Evolutionary conservation across 2,329 filamentous ascomycete species (phyloP).

Genomic region (Calonectria multiphialidica): DNA sequence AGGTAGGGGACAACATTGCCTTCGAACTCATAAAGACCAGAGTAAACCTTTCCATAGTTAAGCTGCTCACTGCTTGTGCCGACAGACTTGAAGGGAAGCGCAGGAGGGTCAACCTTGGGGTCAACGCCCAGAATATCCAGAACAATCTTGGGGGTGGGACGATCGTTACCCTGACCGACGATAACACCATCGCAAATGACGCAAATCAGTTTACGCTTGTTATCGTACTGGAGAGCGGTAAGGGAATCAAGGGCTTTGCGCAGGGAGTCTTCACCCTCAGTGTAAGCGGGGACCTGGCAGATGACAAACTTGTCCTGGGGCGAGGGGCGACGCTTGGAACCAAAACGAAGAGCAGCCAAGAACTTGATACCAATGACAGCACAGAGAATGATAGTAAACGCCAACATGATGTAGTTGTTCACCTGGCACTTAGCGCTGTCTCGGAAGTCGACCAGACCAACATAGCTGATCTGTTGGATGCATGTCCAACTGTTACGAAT

Average conservation of each 20-base stretch:
- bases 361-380: conserved; percentile 89
- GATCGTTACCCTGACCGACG: conserved; percentile 94
- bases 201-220: conserved; percentile 96
- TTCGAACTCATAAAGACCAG: conserved; percentile 96
- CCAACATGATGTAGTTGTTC: conserved; percentile 91
- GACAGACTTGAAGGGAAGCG: conserved; percentile 93
- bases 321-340: conserved; percentile 87
- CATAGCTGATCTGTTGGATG: conserved; percentile 85
- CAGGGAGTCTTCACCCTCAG: conserved; percentile 95
- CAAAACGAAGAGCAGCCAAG: conserved; percentile 91
- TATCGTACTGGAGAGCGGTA: conserved; percentile 95
- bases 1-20: conserved; percentile 97
- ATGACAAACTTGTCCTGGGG: conserved; percentile 99
- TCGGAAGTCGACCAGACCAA: conserved; percentile 88
- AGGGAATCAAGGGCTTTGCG: conserved; percentile 94
- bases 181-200: conserved; percentile 98
- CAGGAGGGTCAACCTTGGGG: conserved; percentile 94
- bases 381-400: conserved; percentile 88
- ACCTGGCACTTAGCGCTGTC: conserved; percentile 80
- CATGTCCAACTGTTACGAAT: conserved; percentile 81
- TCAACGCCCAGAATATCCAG: conserved; percentile 97
- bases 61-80: conserved; percentile 91
- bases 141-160: conserved; percentile 97
- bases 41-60: conserved; percentile 99
- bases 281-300: conserved; percentile 97